Evolutionary conservation across 257 asterid species (phyloP), one percentile per base, ranked within the genome.

Genomic region (Verbena officinalis): DNA sequence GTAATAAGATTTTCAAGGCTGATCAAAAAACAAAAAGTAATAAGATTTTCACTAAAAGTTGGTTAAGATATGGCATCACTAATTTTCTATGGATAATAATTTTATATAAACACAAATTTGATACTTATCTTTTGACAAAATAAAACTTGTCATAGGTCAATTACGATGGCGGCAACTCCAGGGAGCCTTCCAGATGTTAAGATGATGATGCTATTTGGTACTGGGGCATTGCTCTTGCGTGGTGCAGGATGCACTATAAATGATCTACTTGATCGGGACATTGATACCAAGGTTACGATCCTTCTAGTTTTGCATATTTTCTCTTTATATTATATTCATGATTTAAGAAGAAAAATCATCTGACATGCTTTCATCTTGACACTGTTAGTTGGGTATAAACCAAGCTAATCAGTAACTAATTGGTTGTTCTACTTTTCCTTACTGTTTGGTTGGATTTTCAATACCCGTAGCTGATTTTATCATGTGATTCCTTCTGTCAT

Each of bases 211-310:
- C 77, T 93, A 70, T 93, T 93, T 70, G 98, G 96, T 65, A 82
- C 83, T 2, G 96, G 98, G 69, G 94, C 98, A 19, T 73, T 90
- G 73, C 80, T 86, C 55, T 74, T 90, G 81, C 94, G 98, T 31
- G 98, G 97, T 53, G 98, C 97, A 23, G 98, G 96, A 36, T 93
- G 98, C 77, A 90, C 98, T 1, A 1, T 87, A 10, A 93, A 93
- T 74, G 98, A 93, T 84, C 84, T 87, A 30, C 86, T 93, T 39
- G 98, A 93, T 76, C 85, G 86, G 44, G 97, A 93, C 75, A 87
- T 93, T 48, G 98, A 93, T 75, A 80, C 82, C 7, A 86, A 87
- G 95, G 97, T 82, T 59, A 73, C 48, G 19, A 15, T 31, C 15
- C 9, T 58, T 64, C 55, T 52, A 27, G 31, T 52, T 68, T 3